Conservation (phyloP, 768 basidiomycete species). For the Pisolithus sp. region DNA sequence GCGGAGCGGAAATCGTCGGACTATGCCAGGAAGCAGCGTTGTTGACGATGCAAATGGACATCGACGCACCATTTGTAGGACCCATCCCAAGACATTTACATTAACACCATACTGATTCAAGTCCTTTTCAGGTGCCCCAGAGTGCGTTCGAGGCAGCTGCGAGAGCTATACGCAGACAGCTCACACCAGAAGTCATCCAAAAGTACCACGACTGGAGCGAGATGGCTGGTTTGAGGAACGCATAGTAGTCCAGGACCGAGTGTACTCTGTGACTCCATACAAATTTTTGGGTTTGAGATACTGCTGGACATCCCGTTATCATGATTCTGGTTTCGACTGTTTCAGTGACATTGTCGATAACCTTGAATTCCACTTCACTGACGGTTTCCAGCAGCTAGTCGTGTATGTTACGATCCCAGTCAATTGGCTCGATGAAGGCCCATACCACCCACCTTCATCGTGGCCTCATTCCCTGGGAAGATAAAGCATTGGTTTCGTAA, state of each 20-base stretch:
- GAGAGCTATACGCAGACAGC: slow-evolving; percentile 64
- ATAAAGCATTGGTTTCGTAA: slow-evolving; percentile 3
- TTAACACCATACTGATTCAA: not conserved
- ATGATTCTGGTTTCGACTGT: too few relatives aligned
- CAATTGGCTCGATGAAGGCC: slow-evolving; percentile 22
- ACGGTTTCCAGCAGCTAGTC: not conserved
- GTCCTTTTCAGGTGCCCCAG: slow-evolving; percentile 56
- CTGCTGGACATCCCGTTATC: too few relatives aligned
- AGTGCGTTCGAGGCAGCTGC: slow-evolving; percentile 73
- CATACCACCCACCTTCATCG: slow-evolving; percentile 8
- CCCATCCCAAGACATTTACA: not conserved
- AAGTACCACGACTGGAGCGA: slow-evolving; percentile 70
- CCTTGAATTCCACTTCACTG: not conserved
- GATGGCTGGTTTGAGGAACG: slow-evolving; percentile 17
- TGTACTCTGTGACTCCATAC: not conserved
- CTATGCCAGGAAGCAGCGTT: slow-evolving; percentile 96
- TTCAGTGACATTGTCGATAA: too few relatives aligned
- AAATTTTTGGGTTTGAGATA: too few relatives aligned
- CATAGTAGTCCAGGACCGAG: not conserved
- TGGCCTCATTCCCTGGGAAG: slow-evolving; percentile 32
- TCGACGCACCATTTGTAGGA: slow-evolving; percentile 69
- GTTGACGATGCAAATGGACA: slow-evolving; percentile 82
- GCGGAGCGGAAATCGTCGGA: slow-evolving; percentile 88
- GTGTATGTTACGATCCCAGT: slow-evolving; percentile 15
- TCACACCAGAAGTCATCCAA: slow-evolving; percentile 72